A percentile compares a stretch with the other conserved stretches of the same genome.
Evolutionary conservation across 2,329 filamentous ascomycete genomes (phyloP).

Genomic region (Gliomastix tumulicola): DNA sequence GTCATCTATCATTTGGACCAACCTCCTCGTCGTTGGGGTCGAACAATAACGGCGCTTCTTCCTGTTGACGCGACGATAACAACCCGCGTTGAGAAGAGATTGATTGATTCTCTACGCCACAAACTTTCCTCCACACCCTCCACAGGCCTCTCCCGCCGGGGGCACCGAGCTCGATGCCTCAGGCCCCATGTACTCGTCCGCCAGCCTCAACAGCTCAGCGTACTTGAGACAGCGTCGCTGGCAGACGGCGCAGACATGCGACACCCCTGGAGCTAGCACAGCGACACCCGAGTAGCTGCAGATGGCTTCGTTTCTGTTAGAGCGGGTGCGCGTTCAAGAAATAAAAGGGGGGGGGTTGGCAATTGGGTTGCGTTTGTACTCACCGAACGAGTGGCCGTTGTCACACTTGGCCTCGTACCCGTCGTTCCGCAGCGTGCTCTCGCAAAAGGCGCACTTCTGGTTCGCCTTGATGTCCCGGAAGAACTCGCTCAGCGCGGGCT

Average conservation of each 20-base stretch:
- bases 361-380: constrained; percentile 6
- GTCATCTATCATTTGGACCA: no score
- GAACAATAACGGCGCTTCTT: no score
- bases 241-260: constrained; percentile 48
- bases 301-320: constrained; percentile 27
- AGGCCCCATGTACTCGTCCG: constrained; percentile 17
- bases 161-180: constrained; percentile 15
- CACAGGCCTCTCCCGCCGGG: constrained; percentile 25
- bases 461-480: constrained; percentile 25
- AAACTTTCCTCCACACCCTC: constrained; percentile 34
- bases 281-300: constrained; percentile 48
- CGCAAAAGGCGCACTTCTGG: constrained; percentile 42
- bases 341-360: neutral
- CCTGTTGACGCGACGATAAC: no score
- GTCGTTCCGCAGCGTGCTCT: constrained; percentile 19
- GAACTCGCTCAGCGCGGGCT: constrained; percentile 21
- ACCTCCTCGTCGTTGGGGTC: no score
- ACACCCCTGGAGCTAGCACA: constrained; percentile 46
- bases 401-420: constrained; percentile 28
- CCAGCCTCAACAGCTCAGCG: constrained; percentile 28
- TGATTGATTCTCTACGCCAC: constrained; percentile 21
- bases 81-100: no score
- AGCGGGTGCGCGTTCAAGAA: neutral
- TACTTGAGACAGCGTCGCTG: constrained; percentile 40
- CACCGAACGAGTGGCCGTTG: constrained; percentile 32